Evolutionary conservation across 2,329 filamentous ascomycete genomes (phyloP).

Genomic region (Coniochaeta sp.): DNA sequence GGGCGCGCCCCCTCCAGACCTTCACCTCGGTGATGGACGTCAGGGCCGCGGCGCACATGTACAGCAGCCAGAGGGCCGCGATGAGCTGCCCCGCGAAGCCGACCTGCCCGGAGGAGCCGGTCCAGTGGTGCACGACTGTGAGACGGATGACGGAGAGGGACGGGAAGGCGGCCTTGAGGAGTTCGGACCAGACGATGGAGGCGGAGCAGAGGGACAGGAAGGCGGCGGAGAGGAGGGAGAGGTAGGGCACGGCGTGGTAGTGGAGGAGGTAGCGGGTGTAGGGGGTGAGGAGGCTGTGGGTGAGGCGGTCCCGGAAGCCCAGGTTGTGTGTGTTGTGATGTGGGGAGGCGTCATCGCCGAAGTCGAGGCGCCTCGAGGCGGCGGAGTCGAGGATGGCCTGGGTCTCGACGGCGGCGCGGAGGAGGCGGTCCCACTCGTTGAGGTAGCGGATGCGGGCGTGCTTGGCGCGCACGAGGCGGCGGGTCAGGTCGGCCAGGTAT

Average conservation of each 20-base stretch:
- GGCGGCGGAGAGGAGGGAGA: conserved; percentile 57
- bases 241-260: conserved; percentile 63
- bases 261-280: conserved; percentile 75
- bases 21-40: conserved; percentile 86
- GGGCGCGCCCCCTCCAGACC: conserved; percentile 91
- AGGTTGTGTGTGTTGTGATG: too few species aligned
- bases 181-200: conserved; percentile 87
- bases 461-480: conserved; percentile 71
- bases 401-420: conserved; percentile 65
- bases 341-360: conserved; percentile 51
- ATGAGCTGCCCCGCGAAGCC: conserved; percentile 82
- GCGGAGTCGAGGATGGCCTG: conserved; percentile 81
- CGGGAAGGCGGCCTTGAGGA: conserved; percentile 76
- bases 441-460: conserved; percentile 79
- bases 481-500: conserved; percentile 83
- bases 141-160: conserved; percentile 63
- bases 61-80: conserved; percentile 81
- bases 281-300: conserved; percentile 64
- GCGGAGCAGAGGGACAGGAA: conserved; percentile 68
- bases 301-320: conserved; percentile 45
- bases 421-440: conserved; percentile 76
- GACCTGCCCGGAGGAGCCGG: conserved; percentile 64
- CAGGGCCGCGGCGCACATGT: conserved; percentile 90
- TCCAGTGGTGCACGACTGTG: conserved; percentile 68
- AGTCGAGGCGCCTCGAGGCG: conserved; percentile 72